phyloP scores from a whole-genome alignment of 2,329 filamentous ascomycete genomes.

The Fusarium graminum region DNA sequence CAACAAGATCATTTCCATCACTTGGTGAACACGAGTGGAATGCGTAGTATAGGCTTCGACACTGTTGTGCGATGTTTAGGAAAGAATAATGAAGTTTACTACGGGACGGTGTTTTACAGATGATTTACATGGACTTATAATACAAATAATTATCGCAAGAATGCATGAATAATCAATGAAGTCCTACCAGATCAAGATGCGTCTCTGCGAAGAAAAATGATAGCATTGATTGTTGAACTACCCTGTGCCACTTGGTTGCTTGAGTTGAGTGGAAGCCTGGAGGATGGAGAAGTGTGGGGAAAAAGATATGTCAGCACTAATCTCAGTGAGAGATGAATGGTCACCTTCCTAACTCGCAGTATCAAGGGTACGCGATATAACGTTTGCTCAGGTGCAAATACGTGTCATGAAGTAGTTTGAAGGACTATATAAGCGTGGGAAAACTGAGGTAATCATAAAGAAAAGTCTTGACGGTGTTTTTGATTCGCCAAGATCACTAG shows the following conservation, averaged over 20 bases:
- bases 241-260: not conserved
- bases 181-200: too few relatives aligned
- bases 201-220: too few relatives aligned
- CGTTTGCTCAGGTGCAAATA: not conserved
- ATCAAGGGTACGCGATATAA: not conserved
- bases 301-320: not conserved
- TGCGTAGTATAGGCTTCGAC: too few relatives aligned
- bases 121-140: too few relatives aligned
- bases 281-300: not conserved
- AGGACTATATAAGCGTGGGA: too few relatives aligned
- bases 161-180: too few relatives aligned
- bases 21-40: constrained; percentile 49
- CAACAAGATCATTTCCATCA: constrained; percentile 56
- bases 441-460: accelerated
- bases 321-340: not conserved
- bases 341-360: not conserved
- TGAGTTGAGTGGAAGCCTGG: too few relatives aligned
- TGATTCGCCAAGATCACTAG: accelerated
- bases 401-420: not conserved
- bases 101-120: too few relatives aligned
- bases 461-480: not conserved
- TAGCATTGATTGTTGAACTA: not conserved
- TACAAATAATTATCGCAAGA: too few relatives aligned
- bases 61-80: too few relatives aligned
- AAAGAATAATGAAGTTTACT: too few relatives aligned